phyloP scores from a whole-genome alignment of 106 monocot species.

The Phalaenopsis aphrodite region DNA sequence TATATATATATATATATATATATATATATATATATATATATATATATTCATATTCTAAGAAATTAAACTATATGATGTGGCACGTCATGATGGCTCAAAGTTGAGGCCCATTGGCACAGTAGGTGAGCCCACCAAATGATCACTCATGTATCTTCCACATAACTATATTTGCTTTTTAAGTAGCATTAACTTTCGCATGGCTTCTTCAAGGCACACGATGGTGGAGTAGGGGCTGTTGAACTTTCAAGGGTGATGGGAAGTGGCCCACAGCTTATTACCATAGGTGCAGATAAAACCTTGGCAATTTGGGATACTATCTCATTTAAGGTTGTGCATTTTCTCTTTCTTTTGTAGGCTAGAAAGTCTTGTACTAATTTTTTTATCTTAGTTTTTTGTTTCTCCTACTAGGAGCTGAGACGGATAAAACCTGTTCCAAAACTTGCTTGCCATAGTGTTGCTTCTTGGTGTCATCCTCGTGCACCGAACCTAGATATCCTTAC shows the following conservation, averaged over 20 bases:
- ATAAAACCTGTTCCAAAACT: constrained; percentile 96
- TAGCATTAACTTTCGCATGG: neutral
- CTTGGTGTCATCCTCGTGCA: constrained; percentile 99
- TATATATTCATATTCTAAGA: too few species aligned
- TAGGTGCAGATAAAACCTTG: constrained; percentile 96
- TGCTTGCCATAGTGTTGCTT: constrained; percentile 98
- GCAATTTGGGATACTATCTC: constrained; percentile 98
- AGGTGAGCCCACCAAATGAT: too few species aligned
- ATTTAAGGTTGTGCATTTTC: constrained; percentile 56
- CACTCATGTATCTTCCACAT: too few species aligned
- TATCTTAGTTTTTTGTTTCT: constrained; percentile 9
- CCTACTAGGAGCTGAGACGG: constrained; percentile 71
- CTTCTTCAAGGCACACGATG: constrained; percentile 84
- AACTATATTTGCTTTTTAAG: neutral
- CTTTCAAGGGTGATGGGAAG: constrained; percentile 94
- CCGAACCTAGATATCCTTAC: constrained; percentile 99
- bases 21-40: too few species aligned
- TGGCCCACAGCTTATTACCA: constrained; percentile 95
- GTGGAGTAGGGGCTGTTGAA: constrained; percentile 89
- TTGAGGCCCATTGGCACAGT: too few species aligned
- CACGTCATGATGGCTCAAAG: too few species aligned
- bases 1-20: too few species aligned
- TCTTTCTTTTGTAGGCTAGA: neutral
- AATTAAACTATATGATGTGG: too few species aligned
- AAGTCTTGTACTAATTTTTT: neutral